These are phyloP conservation scores for Boletus pseudopeckii DNA, from an alignment of 768 basidiomycete genomes.

Conservation along the genomic window DNA sequence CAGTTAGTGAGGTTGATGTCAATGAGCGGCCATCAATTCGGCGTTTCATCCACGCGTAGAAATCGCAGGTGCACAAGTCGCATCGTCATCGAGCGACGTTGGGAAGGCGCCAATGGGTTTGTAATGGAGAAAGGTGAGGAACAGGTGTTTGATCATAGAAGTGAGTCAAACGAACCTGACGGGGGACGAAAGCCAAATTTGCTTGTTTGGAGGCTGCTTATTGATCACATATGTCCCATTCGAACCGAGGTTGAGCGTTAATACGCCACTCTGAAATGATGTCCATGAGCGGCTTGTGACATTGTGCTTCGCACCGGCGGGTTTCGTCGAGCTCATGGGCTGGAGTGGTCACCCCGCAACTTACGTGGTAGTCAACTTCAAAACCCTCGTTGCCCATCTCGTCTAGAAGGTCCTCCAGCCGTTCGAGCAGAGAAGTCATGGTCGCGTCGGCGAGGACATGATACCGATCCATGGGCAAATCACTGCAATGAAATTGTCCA, in stretches of 20 bases:
- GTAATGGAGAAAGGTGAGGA: conserved; percentile 4
- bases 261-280: conserved; percentile 72
- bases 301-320: neutral
- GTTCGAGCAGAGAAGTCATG: conserved; percentile 75
- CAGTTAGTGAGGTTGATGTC: neutral
- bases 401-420: conserved; percentile 72
- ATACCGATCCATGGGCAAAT: conserved; percentile 63
- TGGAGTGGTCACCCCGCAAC: conserved; percentile 22
- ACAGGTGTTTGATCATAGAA: neutral
- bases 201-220: conserved; percentile 96
- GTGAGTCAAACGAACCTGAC: conserved; percentile 52
- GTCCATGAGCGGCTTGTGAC: conserved; percentile 6
- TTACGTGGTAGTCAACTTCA: conserved; percentile 88
- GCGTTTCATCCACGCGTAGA: conserved; percentile 3
- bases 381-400: conserved; percentile 48
- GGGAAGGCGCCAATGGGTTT: neutral
- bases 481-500: conserved; percentile 28
- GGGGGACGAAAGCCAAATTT: conserved; percentile 94
- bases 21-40: neutral
- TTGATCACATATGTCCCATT: conserved; percentile 93
- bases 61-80: neutral
- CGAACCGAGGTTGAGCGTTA: conserved; percentile 73
- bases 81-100: neutral
- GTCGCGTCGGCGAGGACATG: conserved; percentile 68
- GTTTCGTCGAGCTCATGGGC: neutral